Evolutionary conservation across 2,329 filamentous ascomycete species (phyloP).

Genomic region (Fusarium sp.): DNA sequence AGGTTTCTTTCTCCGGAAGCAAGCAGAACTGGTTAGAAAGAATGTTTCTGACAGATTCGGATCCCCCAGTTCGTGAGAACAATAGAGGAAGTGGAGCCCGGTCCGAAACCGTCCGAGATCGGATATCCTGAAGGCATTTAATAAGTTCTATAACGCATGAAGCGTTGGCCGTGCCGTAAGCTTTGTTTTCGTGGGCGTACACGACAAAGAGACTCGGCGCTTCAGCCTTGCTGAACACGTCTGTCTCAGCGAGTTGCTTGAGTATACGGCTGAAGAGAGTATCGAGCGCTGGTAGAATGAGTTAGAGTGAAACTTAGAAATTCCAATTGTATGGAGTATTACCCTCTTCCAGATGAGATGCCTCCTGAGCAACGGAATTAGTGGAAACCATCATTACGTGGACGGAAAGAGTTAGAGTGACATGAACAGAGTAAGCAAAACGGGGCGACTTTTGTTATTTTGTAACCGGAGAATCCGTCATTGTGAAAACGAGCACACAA

Average conservation of each 20-base stretch:
- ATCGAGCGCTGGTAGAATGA: not conserved
- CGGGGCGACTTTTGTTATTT: no score
- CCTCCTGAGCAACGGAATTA: no score
- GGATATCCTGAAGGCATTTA: not conserved
- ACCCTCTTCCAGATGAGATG: no score
- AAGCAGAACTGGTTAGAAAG: not conserved
- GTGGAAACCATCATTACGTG: no score
- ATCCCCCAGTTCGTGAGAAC: not conserved
- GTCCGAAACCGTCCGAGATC: not conserved
- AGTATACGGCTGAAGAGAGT: not conserved
- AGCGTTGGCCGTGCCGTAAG: not conserved
- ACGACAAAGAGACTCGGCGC: not conserved
- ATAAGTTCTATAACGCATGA: not conserved
- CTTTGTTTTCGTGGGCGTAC: not conserved
- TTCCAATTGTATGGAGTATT: no score
- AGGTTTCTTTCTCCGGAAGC: not conserved
- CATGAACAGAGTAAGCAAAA: no score
- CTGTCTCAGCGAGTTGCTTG: not conserved
- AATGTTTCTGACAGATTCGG: not conserved
- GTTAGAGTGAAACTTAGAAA: no score
- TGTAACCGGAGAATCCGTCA: no score
- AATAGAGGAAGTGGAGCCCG: not conserved
- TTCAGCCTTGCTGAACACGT: not conserved
- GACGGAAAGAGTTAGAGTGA: no score
- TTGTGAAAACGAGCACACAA: no score